A percentile compares a stretch with the other conserved stretches of the same genome.
Conservation (phyloP, 306 rosid species). For the Lagenaria siceraria region DNA sequence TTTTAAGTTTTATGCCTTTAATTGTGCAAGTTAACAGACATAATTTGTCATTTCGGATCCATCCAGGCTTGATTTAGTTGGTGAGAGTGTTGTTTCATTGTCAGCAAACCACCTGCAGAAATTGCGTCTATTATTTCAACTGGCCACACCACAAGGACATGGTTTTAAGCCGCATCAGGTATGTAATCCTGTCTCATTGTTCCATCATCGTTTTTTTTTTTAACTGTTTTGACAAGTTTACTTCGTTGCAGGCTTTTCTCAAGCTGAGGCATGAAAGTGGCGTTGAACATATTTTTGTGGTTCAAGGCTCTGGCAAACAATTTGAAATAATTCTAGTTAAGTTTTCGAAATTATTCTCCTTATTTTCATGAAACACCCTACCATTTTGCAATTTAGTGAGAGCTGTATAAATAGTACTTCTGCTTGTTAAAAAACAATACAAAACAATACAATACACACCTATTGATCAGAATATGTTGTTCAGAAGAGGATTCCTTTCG, state of each 20-base stretch:
- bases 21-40: not conserved
- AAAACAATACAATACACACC: not conserved
- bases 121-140: constrained; percentile 64
- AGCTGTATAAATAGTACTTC: not conserved
- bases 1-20: not conserved
- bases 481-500: not conserved
- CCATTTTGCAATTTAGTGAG: not conserved
- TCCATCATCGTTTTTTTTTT: not conserved
- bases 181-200: constrained; percentile 16
- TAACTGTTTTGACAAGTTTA: constrained; percentile 19
- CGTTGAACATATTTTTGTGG: constrained; percentile 76
- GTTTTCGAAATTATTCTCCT: constrained; percentile 20
- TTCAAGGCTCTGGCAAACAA: constrained; percentile 62
- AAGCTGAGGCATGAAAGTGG: constrained; percentile 76
- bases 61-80: constrained; percentile 73
- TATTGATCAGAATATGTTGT: not conserved
- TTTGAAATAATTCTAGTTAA: constrained; percentile 76
- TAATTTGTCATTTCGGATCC: constrained; percentile 9
- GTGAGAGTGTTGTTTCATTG: constrained; percentile 42
- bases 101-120: constrained; percentile 96
- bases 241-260: constrained; percentile 68
- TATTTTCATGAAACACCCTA: not conserved
- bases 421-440: not conserved
- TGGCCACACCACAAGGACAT: constrained; percentile 58
- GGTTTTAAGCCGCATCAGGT: constrained; percentile 94